phyloP scores from a whole-genome alignment of 805 yeast species.

The Metschnikowia colocasiae region DNA sequence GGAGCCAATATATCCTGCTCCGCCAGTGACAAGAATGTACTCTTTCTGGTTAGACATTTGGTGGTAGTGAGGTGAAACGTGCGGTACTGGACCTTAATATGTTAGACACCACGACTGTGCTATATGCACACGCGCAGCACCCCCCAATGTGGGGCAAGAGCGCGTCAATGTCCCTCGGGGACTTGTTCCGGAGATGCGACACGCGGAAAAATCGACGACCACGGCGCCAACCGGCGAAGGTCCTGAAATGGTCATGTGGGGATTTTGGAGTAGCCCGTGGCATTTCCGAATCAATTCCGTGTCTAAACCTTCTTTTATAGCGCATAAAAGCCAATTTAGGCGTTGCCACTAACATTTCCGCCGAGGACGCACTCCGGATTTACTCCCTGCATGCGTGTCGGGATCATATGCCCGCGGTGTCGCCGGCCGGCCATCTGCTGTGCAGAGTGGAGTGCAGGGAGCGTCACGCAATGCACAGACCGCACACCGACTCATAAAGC shows the following conservation, averaged over 20 bases:
- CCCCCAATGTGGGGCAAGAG: background rate
- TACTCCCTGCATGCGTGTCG: constrained; percentile 1
- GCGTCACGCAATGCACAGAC: background rate
- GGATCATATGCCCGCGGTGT: background rate
- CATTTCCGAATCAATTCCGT: background rate
- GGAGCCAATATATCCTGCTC: constrained; percentile 84
- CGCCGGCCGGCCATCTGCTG: background rate
- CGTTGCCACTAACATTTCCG: background rate
- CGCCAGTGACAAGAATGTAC: constrained; percentile 72
- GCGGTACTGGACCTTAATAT: background rate
- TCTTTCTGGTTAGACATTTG: background rate
- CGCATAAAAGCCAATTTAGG: background rate
- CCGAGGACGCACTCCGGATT: constrained; percentile 6
- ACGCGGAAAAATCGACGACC: background rate
- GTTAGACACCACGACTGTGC: background rate
- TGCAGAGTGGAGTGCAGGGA: background rate
- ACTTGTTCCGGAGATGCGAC: background rate
- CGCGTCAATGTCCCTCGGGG: constrained; percentile 1
- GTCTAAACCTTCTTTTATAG: background rate
- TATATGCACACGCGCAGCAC: background rate
- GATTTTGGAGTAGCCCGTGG: background rate
- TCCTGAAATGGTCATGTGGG: background rate
- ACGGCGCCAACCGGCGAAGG: background rate
- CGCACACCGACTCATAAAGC: background rate
- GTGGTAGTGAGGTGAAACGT: background rate